phyloP scores from a whole-genome alignment of 2,329 filamentous ascomycete genomes.

The Paecilomyces formosus region DNA sequence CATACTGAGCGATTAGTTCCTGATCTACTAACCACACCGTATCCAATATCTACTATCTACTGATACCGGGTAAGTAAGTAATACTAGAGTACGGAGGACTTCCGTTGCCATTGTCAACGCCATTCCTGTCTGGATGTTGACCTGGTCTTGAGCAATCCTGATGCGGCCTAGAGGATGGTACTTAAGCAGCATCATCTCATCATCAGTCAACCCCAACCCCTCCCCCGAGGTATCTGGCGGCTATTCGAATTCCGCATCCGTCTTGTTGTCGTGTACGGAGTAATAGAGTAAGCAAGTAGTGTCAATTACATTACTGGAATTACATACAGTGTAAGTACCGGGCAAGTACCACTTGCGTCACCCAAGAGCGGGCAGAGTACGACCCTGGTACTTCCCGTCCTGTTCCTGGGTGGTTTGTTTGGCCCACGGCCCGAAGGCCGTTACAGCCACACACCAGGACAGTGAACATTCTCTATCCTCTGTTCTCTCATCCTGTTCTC shows the following conservation, averaged over 20 bases:
- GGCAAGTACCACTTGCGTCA: constrained; percentile 12
- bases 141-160: too few relatives aligned
- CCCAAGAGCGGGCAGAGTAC: constrained; percentile 14
- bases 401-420: constrained; percentile 8
- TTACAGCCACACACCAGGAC: not conserved
- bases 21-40: too few relatives aligned
- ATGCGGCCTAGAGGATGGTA: too few relatives aligned
- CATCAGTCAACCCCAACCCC: too few relatives aligned
- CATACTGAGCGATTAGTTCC: too few relatives aligned
- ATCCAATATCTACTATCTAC: too few relatives aligned
- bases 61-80: too few relatives aligned
- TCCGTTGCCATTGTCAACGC: not conserved
- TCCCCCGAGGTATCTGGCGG: too few relatives aligned
- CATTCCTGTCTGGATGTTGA: not conserved
- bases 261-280: not conserved
- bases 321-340: constrained; percentile 4
- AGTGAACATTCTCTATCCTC: not conserved
- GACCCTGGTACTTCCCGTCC: constrained; percentile 6
- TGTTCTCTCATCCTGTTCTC: too few relatives aligned
- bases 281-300: constrained; percentile 3
- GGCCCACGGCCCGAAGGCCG: constrained; percentile 8
- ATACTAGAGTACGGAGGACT: too few relatives aligned
- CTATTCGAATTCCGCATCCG: constrained; percentile 5
- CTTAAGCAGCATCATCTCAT: not conserved
- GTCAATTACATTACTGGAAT: not conserved